These are phyloP conservation scores for Ceratobasidium sp. DNA, from an alignment of 1,284 basidiomycete genomes.

Conservation along the genomic window DNA sequence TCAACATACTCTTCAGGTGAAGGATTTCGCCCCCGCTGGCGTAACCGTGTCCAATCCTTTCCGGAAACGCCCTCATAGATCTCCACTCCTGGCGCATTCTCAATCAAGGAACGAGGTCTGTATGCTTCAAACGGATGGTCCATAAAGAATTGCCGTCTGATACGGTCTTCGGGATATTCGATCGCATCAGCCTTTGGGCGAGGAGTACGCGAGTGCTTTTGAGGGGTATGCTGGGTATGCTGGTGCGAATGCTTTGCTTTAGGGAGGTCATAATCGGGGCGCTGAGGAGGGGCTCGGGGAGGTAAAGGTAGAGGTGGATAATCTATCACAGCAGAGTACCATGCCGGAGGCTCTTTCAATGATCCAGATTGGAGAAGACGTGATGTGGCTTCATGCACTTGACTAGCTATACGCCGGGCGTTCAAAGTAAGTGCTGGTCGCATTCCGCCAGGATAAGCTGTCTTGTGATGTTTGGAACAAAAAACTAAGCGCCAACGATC, in stretches of 20 bases:
- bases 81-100: constrained; percentile 53
- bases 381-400: constrained; percentile 87
- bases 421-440: constrained; percentile 19
- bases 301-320: constrained; percentile 87
- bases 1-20: constrained; percentile 83
- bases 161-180: constrained; percentile 81
- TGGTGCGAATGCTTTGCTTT: constrained; percentile 38
- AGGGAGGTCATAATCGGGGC: constrained; percentile 50
- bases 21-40: constrained; percentile 82
- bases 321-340: constrained; percentile 84
- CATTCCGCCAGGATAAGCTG: no score
- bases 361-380: constrained; percentile 77
- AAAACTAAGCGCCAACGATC: constrained; percentile 5
- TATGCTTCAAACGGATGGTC: constrained; percentile 98
- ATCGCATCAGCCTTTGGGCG: constrained; percentile 67
- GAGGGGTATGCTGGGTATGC: constrained; percentile 55
- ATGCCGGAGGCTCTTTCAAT: constrained; percentile 74
- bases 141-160: constrained; percentile 89
- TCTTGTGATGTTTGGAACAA: neutral
- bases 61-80: constrained; percentile 63
- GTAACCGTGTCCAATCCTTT: constrained; percentile 70
- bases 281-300: constrained; percentile 66
- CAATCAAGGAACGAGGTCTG: constrained; percentile 77
- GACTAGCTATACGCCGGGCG: constrained; percentile 77
- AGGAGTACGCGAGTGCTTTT: constrained; percentile 55